Conservation (phyloP, 129 eudicot species). For the Pittosporum tobira region DNA sequence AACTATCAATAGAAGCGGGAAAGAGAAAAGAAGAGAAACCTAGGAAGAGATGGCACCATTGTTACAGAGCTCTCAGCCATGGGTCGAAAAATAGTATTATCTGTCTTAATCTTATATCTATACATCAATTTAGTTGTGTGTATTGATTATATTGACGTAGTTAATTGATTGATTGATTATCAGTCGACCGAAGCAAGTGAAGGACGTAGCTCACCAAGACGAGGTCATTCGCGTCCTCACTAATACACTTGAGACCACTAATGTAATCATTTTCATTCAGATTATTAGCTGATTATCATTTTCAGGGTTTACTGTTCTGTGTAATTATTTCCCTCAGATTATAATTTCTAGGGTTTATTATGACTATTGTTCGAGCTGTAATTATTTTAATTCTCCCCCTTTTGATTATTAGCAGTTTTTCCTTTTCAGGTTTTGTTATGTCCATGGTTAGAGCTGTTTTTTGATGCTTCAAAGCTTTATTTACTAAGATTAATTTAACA, state of each 20-base stretch:
- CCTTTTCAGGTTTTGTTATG: conserved; percentile 11
- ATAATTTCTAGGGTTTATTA: conserved; percentile 11
- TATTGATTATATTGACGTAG: background rate
- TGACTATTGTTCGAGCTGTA: too few species aligned
- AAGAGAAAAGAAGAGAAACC: conserved; percentile 14
- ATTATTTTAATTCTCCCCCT: background rate
- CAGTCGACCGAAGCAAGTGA: conserved; percentile 96
- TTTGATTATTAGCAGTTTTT: background rate
- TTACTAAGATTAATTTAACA: background rate
- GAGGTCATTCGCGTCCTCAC: conserved; percentile 95
- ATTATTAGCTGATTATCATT: background rate
- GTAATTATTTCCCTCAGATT: too few species aligned
- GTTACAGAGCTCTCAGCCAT: conserved; percentile 81
- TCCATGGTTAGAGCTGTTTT: background rate
- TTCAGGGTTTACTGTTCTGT: conserved; percentile 13
- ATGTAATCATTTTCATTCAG: conserved; percentile 27
- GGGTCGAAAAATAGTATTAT: conserved; percentile 95
- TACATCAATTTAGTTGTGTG: background rate
- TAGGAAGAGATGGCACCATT: conserved; percentile 67
- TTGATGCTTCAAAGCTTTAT: background rate
- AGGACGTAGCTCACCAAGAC: conserved; percentile 98
- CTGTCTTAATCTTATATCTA: background rate
- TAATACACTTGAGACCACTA: conserved; percentile 86
- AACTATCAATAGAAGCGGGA: conserved; percentile 23
- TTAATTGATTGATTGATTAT: conserved; percentile 5